Evolutionary conservation across 2,329 filamentous ascomycete genomes (phyloP), one percentile per base, ranked within the genome.

Genomic region (Trichoderma endophyticum): DNA sequence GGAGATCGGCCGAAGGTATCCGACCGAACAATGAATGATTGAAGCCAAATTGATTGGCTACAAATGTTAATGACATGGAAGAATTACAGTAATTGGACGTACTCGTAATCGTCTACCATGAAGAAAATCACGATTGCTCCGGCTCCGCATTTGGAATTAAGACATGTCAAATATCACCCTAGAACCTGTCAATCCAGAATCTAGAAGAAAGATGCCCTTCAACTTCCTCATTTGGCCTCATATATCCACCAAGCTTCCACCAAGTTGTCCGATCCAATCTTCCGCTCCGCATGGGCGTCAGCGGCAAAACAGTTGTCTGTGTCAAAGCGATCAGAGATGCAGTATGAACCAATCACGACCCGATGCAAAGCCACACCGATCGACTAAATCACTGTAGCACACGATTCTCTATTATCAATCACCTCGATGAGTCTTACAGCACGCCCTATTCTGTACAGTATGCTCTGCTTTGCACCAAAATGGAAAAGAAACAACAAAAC

Each of bases 221-320:
- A 62, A 54, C 57, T 70, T 62, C 66, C 57, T 62, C 57, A 70
- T 70, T 39, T 36, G 66, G 66, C 18, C 21, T 48, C 30, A 15
- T 18, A 12, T 6, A 2, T 15, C 21, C 43, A 1, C 14, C n/a
- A 21, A 21, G 21, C 21, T 21, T 21, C 21, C 21, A 21, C 11
- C 26, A 28, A 15, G 30, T 15, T 32, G 32, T 39, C 30, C 63
- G 24, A 6, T 54, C 51, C 14, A 39, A 39, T 39, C 36, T 18
- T 39, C 32, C 64, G 26, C 11, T 54, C 54, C 9, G 21, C 24
- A 18, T 18, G 34, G 24, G 54, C 11, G 21, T 43, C 64, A 26
- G 34, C 64, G 51, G 54, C 43, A 21, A 24, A 59, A 32, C 54
- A 24, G 30, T 21, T 36, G 24, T 24, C 4, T 34, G 11, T 7